A percentile compares a stretch with the other conserved stretches of the same genome.
These are phyloP conservation scores for Nicotiana attenuata DNA, from an alignment of 257 asterid species.

Conservation along the genomic window DNA sequence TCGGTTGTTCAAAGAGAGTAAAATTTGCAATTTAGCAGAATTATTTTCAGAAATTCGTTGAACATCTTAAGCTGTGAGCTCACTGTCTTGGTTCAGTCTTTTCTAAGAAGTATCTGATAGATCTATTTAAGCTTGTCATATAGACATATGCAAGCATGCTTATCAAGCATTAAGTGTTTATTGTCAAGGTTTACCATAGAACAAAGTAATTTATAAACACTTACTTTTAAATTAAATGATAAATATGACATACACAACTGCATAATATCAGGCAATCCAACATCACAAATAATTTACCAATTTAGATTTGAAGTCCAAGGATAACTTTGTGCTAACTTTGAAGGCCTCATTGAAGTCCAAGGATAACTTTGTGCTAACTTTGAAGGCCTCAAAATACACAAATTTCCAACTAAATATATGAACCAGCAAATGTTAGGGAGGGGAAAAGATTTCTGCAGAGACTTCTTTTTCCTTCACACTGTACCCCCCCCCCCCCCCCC, in stretches of 20 bases:
- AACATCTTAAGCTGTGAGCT: neutral
- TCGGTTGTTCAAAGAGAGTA: neutral
- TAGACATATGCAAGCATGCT: neutral
- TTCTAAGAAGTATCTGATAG: neutral
- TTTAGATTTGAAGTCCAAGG: neutral
- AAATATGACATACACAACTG: neutral
- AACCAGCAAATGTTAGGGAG: neutral
- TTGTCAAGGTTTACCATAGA: neutral
- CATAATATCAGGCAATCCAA: neutral
- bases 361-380: too few relatives aligned
- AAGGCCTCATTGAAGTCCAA: neutral
- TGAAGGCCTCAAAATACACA: neutral
- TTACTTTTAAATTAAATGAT: neutral
- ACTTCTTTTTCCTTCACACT: neutral
- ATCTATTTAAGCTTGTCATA: neutral
- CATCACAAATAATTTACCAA: neutral
- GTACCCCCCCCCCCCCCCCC: too few relatives aligned
- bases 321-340: neutral
- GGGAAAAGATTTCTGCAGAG: neutral
- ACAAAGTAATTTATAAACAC: neutral
- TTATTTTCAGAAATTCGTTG: neutral
- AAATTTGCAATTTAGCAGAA: neutral
- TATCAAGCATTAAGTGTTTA: neutral
- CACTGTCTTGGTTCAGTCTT: neutral
- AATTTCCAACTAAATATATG: neutral